Evolutionary conservation across 495 filamentous ascomycete species (phyloP), one percentile per base, ranked within the genome.

Genomic region (Tuber borchii): DNA sequence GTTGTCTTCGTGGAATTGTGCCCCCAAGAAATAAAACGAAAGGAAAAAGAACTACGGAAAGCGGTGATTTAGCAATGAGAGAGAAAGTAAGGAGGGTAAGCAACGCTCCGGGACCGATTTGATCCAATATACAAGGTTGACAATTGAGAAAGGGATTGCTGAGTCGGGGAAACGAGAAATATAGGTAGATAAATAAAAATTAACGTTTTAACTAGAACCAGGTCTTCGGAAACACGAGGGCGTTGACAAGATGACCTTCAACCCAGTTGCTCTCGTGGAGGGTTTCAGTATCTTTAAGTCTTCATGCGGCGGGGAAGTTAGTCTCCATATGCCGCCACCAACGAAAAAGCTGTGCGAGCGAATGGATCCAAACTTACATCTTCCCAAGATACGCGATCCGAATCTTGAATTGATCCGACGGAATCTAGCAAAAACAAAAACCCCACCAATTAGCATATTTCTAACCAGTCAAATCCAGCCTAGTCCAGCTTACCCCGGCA

Each of bases 341-440:
- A 43, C 26, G 8, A 61, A 61, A 37, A 72, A 34, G 70, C 8
- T 8, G 72, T 46, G 22, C 74, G 45, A 73, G 61, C 39, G 74
- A 26, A 70, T 0, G n/a, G 42, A 68, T 44, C n/a, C 22, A 51
- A 44, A 37, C 77, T 78, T 44, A 78, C 51, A 94, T 88, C 80
- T 88, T 91, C 71, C 94, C 94, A 82, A 95, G 87, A 82, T 95
- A 96, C 56, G 87, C 91, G 42, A 97, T 87, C 56, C 87, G 88
- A 37, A 97, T 26, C 69, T 39, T 69, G 22, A 46, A 43, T 26
- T 46, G 43, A 40, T 34, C 70, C 10, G 70, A 39, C 7, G 26
- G 39, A 20, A 75, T 42, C 71, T 75, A 51, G 22, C 20, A 73
- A 39, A 22, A 14, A 26, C 19, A 69, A 51, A 34, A 65, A 34